These are phyloP conservation scores for Paraphaeosphaeria minitans DNA, from an alignment of 2,329 filamentous ascomycete species.

Conservation along the genomic window DNA sequence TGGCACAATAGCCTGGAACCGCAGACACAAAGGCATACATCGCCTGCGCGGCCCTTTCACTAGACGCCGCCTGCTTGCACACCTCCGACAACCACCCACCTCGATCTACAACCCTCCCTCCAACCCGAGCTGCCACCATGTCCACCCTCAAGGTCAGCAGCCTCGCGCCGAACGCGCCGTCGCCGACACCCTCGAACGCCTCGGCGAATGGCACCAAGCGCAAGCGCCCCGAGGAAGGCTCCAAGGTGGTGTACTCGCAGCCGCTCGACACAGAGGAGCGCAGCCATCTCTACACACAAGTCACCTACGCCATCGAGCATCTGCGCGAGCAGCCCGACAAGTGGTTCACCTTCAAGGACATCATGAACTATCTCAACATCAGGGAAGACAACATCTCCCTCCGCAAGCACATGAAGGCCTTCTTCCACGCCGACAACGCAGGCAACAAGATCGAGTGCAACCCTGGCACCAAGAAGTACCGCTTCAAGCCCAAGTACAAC, in stretches of 20 bases:
- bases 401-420: slow-evolving; percentile 63
- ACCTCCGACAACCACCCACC: slow-evolving; percentile 13
- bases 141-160: slow-evolving; percentile 41
- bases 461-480: slow-evolving; percentile 70
- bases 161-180: slow-evolving; percentile 56
- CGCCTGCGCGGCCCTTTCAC: slow-evolving; percentile 39
- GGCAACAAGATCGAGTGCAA: slow-evolving; percentile 66
- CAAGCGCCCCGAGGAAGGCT: slow-evolving; percentile 61
- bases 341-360: slow-evolving; percentile 72
- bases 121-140: slow-evolving; percentile 29
- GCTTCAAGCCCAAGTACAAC: slow-evolving; percentile 81
- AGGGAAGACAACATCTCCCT: slow-evolving; percentile 63
- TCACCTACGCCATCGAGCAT: slow-evolving; percentile 78
- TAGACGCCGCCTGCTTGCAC: slow-evolving; percentile 33
- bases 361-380: slow-evolving; percentile 80
- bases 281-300: slow-evolving; percentile 81
- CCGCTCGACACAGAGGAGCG: slow-evolving; percentile 77
- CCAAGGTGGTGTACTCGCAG: slow-evolving; percentile 71
- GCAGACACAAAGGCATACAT: neutral
- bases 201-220: slow-evolving; percentile 53
- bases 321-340: slow-evolving; percentile 62
- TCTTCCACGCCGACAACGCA: slow-evolving; percentile 64
- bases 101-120: slow-evolving; percentile 1
- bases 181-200: slow-evolving; percentile 59
- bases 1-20: neutral